These are phyloP conservation scores for Torulaspora quercuum DNA, from an alignment of 805 yeast genomes.

Conservation along the genomic window DNA sequence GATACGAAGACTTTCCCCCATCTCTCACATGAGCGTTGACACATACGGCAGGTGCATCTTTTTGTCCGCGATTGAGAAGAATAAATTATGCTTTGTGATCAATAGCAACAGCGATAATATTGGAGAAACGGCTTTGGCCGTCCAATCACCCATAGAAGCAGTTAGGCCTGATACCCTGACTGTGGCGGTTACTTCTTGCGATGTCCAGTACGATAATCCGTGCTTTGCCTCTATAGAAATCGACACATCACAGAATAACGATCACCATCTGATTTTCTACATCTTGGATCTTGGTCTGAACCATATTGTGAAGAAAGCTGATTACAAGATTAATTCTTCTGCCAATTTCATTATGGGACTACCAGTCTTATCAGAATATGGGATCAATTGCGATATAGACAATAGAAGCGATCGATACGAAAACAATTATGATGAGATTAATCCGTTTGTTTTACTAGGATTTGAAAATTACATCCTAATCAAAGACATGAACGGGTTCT, in stretches of 20 bases:
- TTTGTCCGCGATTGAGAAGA: conserved; percentile 68
- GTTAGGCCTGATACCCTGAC: conserved; percentile 50
- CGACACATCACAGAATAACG: conserved; percentile 39
- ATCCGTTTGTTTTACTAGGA: conserved; percentile 49
- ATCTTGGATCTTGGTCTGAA: conserved; percentile 85
- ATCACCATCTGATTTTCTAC: conserved; percentile 56
- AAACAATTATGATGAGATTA: conserved; percentile 62
- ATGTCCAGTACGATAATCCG: conserved; percentile 80
- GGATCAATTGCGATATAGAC: conserved; percentile 16
- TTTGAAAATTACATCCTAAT: conserved; percentile 53
- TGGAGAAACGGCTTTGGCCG: conserved; percentile 43
- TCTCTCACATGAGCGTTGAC: conserved; percentile 66
- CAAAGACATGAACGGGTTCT: conserved; percentile 41
- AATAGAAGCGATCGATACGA: conserved; percentile 38
- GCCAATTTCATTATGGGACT: conserved; percentile 58
- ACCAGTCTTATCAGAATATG: conserved; percentile 46
- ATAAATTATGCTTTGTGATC: conserved; percentile 66
- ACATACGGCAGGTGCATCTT: conserved; percentile 67
- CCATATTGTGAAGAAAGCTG: conserved; percentile 55
- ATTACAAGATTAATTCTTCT: conserved; percentile 35
- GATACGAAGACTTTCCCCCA: conserved; percentile 70
- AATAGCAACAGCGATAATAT: conserved; percentile 49
- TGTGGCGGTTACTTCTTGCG: conserved; percentile 54
- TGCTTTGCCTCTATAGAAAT: conserved; percentile 76
- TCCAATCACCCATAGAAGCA: conserved; percentile 76